Evolutionary conservation across 495 filamentous ascomycete genomes (phyloP), one percentile per base, ranked within the genome.

Genomic region (Jackrogersella minutella): DNA sequence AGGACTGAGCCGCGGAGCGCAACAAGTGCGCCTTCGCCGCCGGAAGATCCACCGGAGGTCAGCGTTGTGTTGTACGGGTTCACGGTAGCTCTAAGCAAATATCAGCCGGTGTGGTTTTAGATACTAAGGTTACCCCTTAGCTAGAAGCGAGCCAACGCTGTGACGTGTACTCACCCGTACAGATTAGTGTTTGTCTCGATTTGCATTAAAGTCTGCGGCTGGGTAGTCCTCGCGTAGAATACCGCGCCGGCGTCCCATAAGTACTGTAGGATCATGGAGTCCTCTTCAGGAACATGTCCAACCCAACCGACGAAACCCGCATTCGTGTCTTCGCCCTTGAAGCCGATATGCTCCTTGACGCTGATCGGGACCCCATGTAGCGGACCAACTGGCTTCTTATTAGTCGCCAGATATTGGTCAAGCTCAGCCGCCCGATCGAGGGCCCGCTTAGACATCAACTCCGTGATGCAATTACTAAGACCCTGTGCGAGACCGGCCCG

Each of bases 281-380:
- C 81, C 8, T 80, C 72, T 0, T 73, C 51, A 0, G 74, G 72
- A 0, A 76, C 66, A 9, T 60, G 68, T 26, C 77, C 81, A 14
- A 81, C 76, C 80, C 80, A 85, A 5, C 70, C 30, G 2, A 83
- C 73, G 62, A 78, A 86, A 9, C 79, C 82, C 0, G 74, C 80
- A 66, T 85, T 83, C 3, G 75, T 30, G 51, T 79, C 79, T 6
- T 85, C 74, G 2, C 81, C 87, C 65, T 86, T 79, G 22, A 92
- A 82, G 24, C 79, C 79, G 53, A 90, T 80, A 55, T 86, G 80
- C 70, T 91, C 89, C 73, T 92, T 92, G 8, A 90, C 80, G 19
- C 83, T 87, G 21, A 91, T 85, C 0, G 89, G 89, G 6, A 92
- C 60, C 14, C 89, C 89, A 59, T 92, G 89, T 0, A 92, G 75